Percentiles rank a stretch among this genome's conserved stretches.
phyloP scores from a whole-genome alignment of 2,329 filamentous ascomycete species.

The Botrytis paeoniae region DNA sequence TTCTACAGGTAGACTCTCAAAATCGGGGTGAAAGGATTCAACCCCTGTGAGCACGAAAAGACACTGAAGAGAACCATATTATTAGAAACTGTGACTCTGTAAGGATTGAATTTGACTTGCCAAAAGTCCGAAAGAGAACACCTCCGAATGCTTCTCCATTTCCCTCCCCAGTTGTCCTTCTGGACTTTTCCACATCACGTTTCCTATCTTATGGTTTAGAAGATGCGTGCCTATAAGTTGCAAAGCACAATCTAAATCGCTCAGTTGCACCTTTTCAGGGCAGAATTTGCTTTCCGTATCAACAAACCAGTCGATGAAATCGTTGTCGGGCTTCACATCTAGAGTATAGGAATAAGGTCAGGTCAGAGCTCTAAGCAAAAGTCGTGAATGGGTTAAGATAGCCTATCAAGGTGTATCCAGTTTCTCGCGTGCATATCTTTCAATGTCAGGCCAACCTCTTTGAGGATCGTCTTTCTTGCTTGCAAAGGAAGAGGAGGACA shows the following conservation, averaged over 20 bases:
- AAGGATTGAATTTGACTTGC: slow-evolving; percentile 20
- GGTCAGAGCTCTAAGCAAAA: slow-evolving; percentile 8
- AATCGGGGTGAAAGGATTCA: slow-evolving; percentile 33
- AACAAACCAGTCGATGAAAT: slow-evolving; percentile 21
- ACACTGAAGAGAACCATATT: slow-evolving; percentile 25
- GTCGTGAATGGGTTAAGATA: not conserved
- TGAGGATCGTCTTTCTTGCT: slow-evolving; percentile 10
- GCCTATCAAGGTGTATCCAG: slow-evolving; percentile 24
- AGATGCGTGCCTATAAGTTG: slow-evolving; percentile 22
- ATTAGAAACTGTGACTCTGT: not conserved
- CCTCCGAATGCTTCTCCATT: slow-evolving; percentile 26
- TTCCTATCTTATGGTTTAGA: slow-evolving; percentile 22
- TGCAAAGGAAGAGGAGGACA: slow-evolving; percentile 7
- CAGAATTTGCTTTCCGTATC: slow-evolving; percentile 13
- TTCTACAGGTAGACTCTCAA: slow-evolving; percentile 29
- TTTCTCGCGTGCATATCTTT: slow-evolving; percentile 22
- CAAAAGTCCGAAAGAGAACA: slow-evolving; percentile 25
- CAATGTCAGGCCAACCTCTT: slow-evolving; percentile 18
- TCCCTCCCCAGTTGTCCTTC: slow-evolving; percentile 24
- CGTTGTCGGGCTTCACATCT: slow-evolving; percentile 21
- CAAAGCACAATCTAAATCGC: slow-evolving; percentile 22
- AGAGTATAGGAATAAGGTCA: not conserved
- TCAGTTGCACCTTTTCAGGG: slow-evolving; percentile 17
- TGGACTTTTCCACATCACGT: slow-evolving; percentile 26
- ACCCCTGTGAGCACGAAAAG: slow-evolving; percentile 32